Base-by-base conservation (phyloP, 2,329 filamentous ascomycete genomes). In the Apiospora marii region DNA sequence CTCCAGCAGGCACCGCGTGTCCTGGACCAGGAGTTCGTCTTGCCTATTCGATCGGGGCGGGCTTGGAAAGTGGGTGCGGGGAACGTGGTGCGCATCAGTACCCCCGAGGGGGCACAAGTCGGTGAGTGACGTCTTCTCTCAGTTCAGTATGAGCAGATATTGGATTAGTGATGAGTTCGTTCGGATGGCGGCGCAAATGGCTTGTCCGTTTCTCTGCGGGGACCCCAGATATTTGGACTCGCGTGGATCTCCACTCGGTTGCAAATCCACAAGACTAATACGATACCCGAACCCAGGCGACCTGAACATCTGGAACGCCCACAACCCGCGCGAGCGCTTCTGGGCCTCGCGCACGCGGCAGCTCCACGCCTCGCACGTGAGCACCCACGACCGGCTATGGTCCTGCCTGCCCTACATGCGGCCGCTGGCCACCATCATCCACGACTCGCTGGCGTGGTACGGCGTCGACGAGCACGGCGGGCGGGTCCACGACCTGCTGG, bases 321-420 rank as follows among this genome's bases (percentile, higher is more conserved):
- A 91, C 74, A 95, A 96, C 81, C 92, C 93, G 0, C 89, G 93
- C 19, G 94, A 97, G 80, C 87, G 91, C 58, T 94, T 97, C 84
- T 97, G 94, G 94, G 94, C 94, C 0, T 87, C 90, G 0, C 89
- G 94, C 49, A 96, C 94, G 16, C 88, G 92, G 72, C 94, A 97
- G 80, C 87, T 97, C 24, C 93, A 97, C 77, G 89, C 91, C 19
- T 91, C 91, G 2, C 94, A 97, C 80, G 88, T 97, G 61, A 88
- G 87, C 0, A 90, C 90, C 0, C 87, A 91, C 69, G 93, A 96
- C 82, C 87, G 93, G 0, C 85, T 97, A 6, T 96, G 94, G 94
- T 93, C 90, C 6, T 91, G 88, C 74, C 83, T 96, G 6, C 94
- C 94, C 0, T 96, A 92, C 81, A 88, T 96, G 84, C 86, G 94